Conservation (phyloP, 768 basidiomycete genomes). For the Aureoboletus auriporus region DNA sequence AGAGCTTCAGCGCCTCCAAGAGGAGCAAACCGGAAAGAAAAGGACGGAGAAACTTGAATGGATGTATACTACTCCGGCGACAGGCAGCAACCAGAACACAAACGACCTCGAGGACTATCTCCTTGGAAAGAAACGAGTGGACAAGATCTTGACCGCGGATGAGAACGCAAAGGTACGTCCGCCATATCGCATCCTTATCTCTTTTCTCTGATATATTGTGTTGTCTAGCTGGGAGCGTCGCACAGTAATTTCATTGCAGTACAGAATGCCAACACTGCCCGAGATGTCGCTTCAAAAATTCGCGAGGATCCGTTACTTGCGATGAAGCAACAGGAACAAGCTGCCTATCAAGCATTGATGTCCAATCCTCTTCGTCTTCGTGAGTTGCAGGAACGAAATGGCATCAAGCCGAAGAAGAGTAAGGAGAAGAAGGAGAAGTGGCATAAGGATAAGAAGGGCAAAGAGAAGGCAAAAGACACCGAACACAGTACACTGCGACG, state of each 20-base stretch:
- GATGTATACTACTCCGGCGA: constrained; percentile 99
- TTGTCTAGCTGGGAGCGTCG: constrained; percentile 66
- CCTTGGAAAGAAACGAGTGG: constrained; percentile 95
- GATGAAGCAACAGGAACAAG: constrained; percentile 97
- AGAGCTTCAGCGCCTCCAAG: constrained; percentile 92
- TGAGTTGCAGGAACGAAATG: constrained; percentile 75
- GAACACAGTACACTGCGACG: constrained; percentile 33
- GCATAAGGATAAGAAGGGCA: constrained; percentile 44
- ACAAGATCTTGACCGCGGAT: constrained; percentile 89
- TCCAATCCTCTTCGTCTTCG: constrained; percentile 82
- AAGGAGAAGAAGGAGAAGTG: constrained; percentile 57
- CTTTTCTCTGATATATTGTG: constrained; percentile 3
- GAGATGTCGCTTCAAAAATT: constrained; percentile 90
- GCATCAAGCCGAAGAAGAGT: constrained; percentile 77
- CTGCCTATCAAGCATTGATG: constrained; percentile 81
- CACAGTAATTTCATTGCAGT: constrained; percentile 93
- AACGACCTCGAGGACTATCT: constrained; percentile 97
- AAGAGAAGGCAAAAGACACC: constrained; percentile 12
- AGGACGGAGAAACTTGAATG: constrained; percentile 93
- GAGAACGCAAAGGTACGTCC: constrained; percentile 79
- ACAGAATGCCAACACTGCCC: constrained; percentile 86
- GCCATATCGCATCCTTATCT: background rate
- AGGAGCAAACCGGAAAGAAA: constrained; percentile 93
- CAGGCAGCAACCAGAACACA: constrained; percentile 78
- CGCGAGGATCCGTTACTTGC: constrained; percentile 96